Conservation (phyloP, 306 rosid species). For the Pachyrhizus erosus region DNA sequence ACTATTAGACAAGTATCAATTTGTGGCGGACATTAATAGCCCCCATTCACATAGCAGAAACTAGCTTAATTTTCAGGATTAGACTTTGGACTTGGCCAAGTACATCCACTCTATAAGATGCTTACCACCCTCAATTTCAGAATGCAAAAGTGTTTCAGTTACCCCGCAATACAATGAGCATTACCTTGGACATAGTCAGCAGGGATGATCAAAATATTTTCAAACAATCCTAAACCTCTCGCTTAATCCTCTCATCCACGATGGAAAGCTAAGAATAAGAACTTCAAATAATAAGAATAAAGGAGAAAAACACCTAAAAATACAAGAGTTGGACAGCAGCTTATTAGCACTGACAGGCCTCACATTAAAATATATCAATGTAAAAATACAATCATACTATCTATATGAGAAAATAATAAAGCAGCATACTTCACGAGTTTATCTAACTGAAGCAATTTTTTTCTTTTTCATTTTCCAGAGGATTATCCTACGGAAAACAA, state of each 20-base stretch:
- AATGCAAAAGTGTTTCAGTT: neutral
- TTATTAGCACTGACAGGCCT: neutral
- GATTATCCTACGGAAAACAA: too few relatives aligned
- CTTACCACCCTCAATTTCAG: conserved; percentile 19
- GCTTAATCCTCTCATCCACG: neutral
- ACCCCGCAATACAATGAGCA: neutral
- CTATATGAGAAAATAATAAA: neutral
- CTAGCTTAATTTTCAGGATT: conserved; percentile 2
- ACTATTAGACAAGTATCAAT: neutral
- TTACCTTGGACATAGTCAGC: neutral
- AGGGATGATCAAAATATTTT: conserved; percentile 23
- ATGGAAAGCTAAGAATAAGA: neutral
- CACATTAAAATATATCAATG: neutral
- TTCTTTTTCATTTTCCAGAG: neutral
- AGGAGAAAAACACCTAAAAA: neutral
- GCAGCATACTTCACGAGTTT: neutral
- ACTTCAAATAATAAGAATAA: neutral
- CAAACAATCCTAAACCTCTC: conserved; percentile 14
- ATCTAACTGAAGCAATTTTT: neutral
- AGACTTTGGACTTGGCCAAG: conserved; percentile 14
- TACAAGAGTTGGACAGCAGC: neutral
- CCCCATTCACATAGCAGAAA: conserved; percentile 26
- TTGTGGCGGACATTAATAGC: neutral
- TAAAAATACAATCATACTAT: neutral
- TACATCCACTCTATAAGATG: neutral